Evolutionary conservation across 371 early-diverging fungal genomes (phyloP).

Genomic region (Apophysomyces ossiformis): DNA sequence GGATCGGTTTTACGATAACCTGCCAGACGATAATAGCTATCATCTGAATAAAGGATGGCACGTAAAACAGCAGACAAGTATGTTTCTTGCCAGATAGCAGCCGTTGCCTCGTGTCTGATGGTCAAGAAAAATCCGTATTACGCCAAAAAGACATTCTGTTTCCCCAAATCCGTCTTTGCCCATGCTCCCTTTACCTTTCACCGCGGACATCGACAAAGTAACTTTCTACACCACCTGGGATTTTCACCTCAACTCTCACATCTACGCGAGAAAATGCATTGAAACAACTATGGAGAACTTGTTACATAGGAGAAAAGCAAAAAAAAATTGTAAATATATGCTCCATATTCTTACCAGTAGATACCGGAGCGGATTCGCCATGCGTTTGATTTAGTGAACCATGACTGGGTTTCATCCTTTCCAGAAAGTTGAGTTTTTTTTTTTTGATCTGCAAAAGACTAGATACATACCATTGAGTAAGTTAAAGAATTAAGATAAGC

Average conservation of each 20-base stretch:
- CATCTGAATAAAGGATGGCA: slow-evolving; percentile 89
- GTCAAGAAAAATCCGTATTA: neutral
- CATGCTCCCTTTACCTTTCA: slow-evolving; percentile 53
- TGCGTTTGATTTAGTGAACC: slow-evolving; percentile 70
- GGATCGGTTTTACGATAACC: slow-evolving; percentile 91
- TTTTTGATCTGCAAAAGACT: neutral
- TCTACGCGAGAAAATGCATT: slow-evolving; percentile 96
- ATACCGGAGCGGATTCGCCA: slow-evolving; percentile 77
- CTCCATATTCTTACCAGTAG: slow-evolving; percentile 56
- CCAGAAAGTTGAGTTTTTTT: slow-evolving; percentile 1
- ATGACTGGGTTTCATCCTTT: slow-evolving; percentile 71
- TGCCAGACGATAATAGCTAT: slow-evolving; percentile 80
- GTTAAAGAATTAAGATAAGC: slow-evolving; percentile 94
- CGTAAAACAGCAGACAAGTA: slow-evolving; percentile 87
- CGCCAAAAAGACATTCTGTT: neutral
- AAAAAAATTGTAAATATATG: neutral
- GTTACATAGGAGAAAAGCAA: neutral
- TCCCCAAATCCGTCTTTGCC: neutral
- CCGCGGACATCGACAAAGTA: slow-evolving; percentile 85
- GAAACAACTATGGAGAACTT: slow-evolving; percentile 71
- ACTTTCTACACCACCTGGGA: slow-evolving; percentile 96
- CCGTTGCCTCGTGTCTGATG: slow-evolving; percentile 71
- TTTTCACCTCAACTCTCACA: slow-evolving; percentile 95
- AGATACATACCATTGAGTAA: slow-evolving; percentile 80
- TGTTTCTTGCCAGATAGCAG: slow-evolving; percentile 90